Evolutionary conservation across 2,329 filamentous ascomycete species (phyloP).

Genomic region (Gyromitra esculenta): DNA sequence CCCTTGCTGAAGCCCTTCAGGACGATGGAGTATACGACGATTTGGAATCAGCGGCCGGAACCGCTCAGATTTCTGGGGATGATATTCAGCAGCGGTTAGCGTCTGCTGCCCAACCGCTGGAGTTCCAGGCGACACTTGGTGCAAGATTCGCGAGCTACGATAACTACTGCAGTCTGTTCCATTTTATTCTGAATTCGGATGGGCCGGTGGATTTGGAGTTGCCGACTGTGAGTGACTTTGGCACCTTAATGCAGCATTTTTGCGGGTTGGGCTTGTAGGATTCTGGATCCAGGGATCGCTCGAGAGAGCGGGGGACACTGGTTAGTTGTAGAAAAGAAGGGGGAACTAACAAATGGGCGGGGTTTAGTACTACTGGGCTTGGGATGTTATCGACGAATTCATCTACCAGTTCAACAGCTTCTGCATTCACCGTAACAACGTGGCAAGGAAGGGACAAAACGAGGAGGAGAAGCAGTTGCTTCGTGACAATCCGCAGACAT

Average conservation of each 20-base stretch:
- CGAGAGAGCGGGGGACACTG: background rate
- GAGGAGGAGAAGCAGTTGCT: constrained; percentile 92
- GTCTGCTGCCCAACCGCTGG: constrained; percentile 90
- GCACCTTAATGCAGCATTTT: constrained; percentile 13
- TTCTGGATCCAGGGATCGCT: background rate
- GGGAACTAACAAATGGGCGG: constrained; percentile 25
- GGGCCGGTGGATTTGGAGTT: constrained; percentile 98
- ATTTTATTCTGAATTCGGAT: constrained; percentile 98
- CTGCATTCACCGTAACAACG: constrained; percentile 92
- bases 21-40: constrained; percentile 88
- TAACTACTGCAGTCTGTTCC: constrained; percentile 98
- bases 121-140: constrained; percentile 94
- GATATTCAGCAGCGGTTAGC: constrained; percentile 93
- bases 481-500: constrained; percentile 96
- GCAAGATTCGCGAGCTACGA: constrained; percentile 99
- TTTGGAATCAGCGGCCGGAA: constrained; percentile 69
- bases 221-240: constrained; percentile 77
- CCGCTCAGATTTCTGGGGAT: constrained; percentile 76
- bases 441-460: constrained; percentile 81
- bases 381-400: constrained; percentile 99
- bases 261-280: constrained; percentile 4
- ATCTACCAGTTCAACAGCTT: constrained; percentile 99
- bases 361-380: constrained; percentile 94
- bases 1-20: constrained; percentile 89
- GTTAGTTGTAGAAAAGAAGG: background rate